Evolutionary conservation across 2,329 filamentous ascomycete species (phyloP).

Genomic region (Huntiella savannae): DNA sequence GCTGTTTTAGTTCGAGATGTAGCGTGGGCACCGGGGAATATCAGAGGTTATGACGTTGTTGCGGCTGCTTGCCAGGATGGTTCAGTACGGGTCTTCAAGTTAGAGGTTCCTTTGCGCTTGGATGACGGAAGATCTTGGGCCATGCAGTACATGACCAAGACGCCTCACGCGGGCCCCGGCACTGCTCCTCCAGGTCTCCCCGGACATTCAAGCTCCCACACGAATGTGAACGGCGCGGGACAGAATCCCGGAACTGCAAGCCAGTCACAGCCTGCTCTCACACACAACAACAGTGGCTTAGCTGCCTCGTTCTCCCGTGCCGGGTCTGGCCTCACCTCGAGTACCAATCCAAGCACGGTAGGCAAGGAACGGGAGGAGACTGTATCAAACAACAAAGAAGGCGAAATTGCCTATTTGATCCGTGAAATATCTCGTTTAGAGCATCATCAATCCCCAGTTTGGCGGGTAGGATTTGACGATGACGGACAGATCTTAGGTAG

Average conservation of each 20-base stretch:
- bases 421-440: conserved; percentile 48
- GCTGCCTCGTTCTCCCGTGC: conserved; percentile 9
- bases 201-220: background rate
- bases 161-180: no score
- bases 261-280: conserved; percentile 16
- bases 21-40: conserved; percentile 81
- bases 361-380: background rate
- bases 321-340: conserved; percentile 9
- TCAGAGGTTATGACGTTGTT: conserved; percentile 74
- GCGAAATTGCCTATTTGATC: conserved; percentile 44
- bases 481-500: conserved; percentile 55
- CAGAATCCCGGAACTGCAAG: conserved; percentile 17
- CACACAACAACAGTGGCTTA: background rate
- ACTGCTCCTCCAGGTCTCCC: no score
- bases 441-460: conserved; percentile 50
- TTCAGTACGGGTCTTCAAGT: conserved; percentile 68
- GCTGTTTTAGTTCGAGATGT: conserved; percentile 65
- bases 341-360: no score
- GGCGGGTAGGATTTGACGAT: conserved; percentile 53
- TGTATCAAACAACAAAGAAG: conserved; percentile 30
- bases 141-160: conserved; percentile 17
- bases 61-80: conserved; percentile 90
- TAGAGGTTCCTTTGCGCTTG: conserved; percentile 36
- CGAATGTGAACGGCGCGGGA: conserved; percentile 12
- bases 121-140: conserved; percentile 33